Percentiles rank a stretch among this genome's conserved stretches.
phyloP scores from a whole-genome alignment of 108 stramenopile genomes.

The Nitzschia palea region DNA sequence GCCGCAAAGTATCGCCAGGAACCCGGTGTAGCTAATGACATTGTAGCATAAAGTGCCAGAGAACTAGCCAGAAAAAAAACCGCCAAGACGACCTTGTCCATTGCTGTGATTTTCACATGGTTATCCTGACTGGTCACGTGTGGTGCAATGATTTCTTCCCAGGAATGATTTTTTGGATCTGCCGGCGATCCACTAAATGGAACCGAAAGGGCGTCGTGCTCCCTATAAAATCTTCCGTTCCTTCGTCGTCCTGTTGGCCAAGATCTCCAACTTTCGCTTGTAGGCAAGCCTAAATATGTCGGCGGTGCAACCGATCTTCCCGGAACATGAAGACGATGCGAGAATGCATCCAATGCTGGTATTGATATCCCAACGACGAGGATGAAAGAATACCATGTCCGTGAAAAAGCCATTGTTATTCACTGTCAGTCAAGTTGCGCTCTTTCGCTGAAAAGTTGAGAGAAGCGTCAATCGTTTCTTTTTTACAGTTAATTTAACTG shows the following conservation, averaged over 20 bases:
- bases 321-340: not conserved
- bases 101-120: conserved; percentile 12
- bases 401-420: not conserved
- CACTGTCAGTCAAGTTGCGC: too few species aligned
- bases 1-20: conserved; percentile 76
- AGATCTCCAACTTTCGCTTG: not conserved
- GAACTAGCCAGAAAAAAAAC: not conserved
- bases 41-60: conserved; percentile 2
- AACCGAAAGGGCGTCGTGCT: not conserved
- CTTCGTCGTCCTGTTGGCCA: not conserved
- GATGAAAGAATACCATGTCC: not conserved
- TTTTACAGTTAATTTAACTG: too few species aligned
- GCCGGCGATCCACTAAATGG: not conserved
- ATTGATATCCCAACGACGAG: not conserved
- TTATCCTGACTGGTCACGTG: not conserved
- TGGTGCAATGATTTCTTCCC: conserved; percentile 4
- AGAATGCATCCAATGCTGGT: not conserved
- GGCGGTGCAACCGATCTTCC: not conserved
- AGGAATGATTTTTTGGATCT: not conserved
- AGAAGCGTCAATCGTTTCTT: too few species aligned
- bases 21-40: conserved; percentile 30
- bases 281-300: not conserved
- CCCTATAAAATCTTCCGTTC: not conserved
- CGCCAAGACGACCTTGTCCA: conserved; percentile 26
- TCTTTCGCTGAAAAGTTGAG: too few species aligned